Evolutionary conservation across 163 green algal species (phyloP).

Genomic region (Scenedesmus sp.): DNA sequence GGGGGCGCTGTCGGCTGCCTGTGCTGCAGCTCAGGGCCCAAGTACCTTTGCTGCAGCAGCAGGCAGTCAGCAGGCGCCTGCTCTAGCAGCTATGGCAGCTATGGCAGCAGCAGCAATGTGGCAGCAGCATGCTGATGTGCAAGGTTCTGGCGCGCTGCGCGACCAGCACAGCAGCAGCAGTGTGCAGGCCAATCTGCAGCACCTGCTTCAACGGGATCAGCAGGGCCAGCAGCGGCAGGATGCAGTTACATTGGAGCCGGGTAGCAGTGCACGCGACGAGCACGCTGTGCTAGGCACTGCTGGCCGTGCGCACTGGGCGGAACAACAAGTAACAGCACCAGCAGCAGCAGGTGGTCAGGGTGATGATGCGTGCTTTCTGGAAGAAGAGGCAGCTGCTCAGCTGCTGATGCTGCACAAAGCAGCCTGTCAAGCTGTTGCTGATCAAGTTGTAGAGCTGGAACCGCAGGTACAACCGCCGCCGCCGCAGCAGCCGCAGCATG

Average conservation of each 20-base stretch:
- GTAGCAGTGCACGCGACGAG: not conserved
- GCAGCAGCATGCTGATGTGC: not conserved
- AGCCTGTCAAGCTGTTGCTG: not conserved
- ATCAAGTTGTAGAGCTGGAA: not conserved
- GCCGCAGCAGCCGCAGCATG: not conserved
- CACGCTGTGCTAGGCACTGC: not conserved
- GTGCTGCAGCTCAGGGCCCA: not conserved
- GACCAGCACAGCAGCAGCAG: constrained; percentile 7
- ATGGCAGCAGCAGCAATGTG: not conserved
- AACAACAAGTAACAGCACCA: not conserved
- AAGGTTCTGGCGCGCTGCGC: not conserved
- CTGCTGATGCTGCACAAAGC: constrained; percentile 24
- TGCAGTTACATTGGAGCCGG: not conserved
- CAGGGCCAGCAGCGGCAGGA: not conserved
- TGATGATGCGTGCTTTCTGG: not conserved
- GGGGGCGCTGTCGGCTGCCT: not conserved
- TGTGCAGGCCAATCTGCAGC: constrained; percentile 2
- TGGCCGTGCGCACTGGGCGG: not conserved
- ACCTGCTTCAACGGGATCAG: not conserved
- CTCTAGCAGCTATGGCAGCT: not conserved
- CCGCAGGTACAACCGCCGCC: not conserved
- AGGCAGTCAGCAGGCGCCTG: not conserved
- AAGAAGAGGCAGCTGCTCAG: constrained; percentile 11
- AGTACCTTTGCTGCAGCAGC: not conserved
- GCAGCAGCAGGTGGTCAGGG: not conserved